Percentiles rank a stretch among this genome's conserved stretches.
Conservation (phyloP, 2,329 filamentous ascomycete species). For the Colletotrichum sansevieriae region DNA sequence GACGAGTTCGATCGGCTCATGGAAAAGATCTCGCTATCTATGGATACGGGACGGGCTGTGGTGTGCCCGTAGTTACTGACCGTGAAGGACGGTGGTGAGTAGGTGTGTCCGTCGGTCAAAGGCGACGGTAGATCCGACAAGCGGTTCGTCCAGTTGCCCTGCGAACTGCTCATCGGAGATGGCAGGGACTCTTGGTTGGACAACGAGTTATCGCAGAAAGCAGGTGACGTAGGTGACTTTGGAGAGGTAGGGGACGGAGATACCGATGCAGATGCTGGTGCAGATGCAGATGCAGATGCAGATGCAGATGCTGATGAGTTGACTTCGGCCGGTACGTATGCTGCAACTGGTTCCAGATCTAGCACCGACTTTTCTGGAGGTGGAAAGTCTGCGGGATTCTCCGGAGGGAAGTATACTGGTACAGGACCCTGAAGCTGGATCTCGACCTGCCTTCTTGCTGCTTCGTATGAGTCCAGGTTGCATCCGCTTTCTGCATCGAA, state of each 20-base stretch:
- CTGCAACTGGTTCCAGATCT: constrained; percentile 50
- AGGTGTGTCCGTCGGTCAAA: constrained; percentile 46
- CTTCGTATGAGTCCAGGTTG: constrained; percentile 63
- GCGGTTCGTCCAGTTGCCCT: constrained; percentile 57
- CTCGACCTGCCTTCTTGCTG: constrained; percentile 63
- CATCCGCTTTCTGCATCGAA: constrained; percentile 56
- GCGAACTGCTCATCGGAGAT: constrained; percentile 63
- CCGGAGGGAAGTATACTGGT: constrained; percentile 61
- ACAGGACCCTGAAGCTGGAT: constrained; percentile 64
- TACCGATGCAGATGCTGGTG: background rate
- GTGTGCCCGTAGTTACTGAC: constrained; percentile 43
- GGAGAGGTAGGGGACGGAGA: constrained; percentile 45
- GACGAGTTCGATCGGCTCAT: constrained; percentile 49
- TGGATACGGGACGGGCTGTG: constrained; percentile 26
- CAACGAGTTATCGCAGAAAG: constrained; percentile 52
- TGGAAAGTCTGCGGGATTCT: constrained; percentile 47
- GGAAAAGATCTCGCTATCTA: constrained; percentile 46
- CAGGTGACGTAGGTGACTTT: constrained; percentile 44
- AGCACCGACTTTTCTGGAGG: constrained; percentile 51
- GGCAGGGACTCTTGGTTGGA: constrained; percentile 58
- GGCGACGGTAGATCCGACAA: constrained; percentile 58
- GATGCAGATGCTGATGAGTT: constrained; percentile 47
- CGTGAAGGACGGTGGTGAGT: constrained; percentile 44
- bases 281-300: constrained; percentile 39
- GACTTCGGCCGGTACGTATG: constrained; percentile 51